Conservation (phyloP, 805 yeast genomes). For the Candida awuae region DNA sequence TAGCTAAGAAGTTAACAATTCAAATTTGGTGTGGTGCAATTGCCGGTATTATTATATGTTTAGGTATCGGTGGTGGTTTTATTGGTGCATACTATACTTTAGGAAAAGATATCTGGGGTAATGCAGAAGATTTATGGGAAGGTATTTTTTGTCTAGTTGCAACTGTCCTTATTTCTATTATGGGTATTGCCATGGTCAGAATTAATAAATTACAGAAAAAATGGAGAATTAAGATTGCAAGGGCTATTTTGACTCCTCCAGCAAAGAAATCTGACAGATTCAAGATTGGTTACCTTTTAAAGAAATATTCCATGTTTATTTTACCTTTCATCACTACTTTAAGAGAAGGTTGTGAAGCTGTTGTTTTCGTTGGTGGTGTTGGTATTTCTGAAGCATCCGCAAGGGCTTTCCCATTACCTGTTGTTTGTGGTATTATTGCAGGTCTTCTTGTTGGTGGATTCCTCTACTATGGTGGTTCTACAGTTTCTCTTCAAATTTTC, state of each 20-base stretch:
- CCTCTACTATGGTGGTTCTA: slow-evolving; percentile 76
- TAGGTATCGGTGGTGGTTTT: slow-evolving; percentile 83
- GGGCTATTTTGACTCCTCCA: slow-evolving; percentile 61
- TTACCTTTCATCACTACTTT: slow-evolving; percentile 85
- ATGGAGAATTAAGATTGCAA: slow-evolving; percentile 94
- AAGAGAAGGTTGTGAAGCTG: slow-evolving; percentile 96
- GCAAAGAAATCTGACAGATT: slow-evolving; percentile 41
- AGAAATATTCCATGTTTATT: slow-evolving; percentile 81
- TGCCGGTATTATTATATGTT: slow-evolving; percentile 68
- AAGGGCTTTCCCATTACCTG: slow-evolving; percentile 85
- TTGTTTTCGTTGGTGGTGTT: slow-evolving; percentile 94
- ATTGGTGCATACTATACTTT: slow-evolving; percentile 87
- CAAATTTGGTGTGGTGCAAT: slow-evolving; percentile 87
- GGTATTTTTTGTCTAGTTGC: slow-evolving; percentile 91
- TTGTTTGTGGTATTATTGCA: slow-evolving; percentile 72
- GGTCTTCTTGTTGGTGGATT: slow-evolving; percentile 66
- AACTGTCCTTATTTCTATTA: slow-evolving; percentile 74
- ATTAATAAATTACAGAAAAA: slow-evolving; percentile 93
- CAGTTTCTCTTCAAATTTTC: slow-evolving; percentile 78
- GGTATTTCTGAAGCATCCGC: slow-evolving; percentile 47
- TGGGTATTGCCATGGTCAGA: slow-evolving; percentile 97
- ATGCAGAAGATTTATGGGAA: slow-evolving; percentile 93
- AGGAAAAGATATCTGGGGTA: slow-evolving; percentile 75
- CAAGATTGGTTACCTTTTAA: slow-evolving; percentile 45
- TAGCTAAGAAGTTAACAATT: slow-evolving; percentile 32